Percentiles rank a stretch among this genome's conserved stretches.
These are phyloP conservation scores for Suillus subaureus DNA, from an alignment of 768 basidiomycete species.

Conservation along the genomic window DNA sequence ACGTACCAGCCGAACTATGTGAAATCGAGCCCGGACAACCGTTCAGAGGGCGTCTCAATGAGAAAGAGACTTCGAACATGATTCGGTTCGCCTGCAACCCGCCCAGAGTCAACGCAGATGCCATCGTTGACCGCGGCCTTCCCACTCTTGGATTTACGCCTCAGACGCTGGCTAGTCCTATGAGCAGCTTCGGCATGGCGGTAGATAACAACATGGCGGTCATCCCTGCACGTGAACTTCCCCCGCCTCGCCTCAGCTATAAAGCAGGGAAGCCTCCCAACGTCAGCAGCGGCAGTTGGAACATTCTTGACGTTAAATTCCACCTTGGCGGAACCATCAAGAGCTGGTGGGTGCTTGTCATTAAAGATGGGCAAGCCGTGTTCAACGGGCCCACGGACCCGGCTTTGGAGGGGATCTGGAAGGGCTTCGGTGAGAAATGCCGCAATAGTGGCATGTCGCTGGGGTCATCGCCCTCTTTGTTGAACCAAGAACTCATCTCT, in stretches of 20 bases:
- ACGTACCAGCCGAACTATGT: constrained; percentile 73
- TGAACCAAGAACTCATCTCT: constrained; percentile 30
- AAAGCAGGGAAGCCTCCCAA: constrained; percentile 41
- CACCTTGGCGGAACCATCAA: constrained; percentile 51
- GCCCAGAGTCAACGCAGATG: constrained; percentile 58
- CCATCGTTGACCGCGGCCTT: constrained; percentile 63
- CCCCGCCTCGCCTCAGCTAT: constrained; percentile 61
- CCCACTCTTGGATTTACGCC: constrained; percentile 52
- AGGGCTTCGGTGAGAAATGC: constrained; percentile 59
- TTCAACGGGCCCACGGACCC: constrained; percentile 45
- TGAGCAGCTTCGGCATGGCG: constrained; percentile 58
- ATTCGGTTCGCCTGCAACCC: constrained; percentile 66
- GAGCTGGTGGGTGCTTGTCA: constrained; percentile 69
- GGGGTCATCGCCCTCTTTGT: constrained; percentile 33
- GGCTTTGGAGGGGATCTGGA: constrained; percentile 44
- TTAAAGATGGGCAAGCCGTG: constrained; percentile 48
- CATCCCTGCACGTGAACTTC: constrained; percentile 67
- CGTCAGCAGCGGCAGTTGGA: constrained; percentile 71
- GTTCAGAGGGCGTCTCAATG: constrained; percentile 61
- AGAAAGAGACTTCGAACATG: constrained; percentile 70
- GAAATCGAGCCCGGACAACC: constrained; percentile 60
- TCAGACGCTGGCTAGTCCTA: constrained; percentile 34
- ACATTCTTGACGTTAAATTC: constrained; percentile 73
- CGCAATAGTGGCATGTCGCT: constrained; percentile 50
- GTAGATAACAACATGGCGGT: constrained; percentile 61